Evolutionary conservation across 1,139 yeast species (phyloP), one percentile per base, ranked within the genome.

Genomic region (Candida glucosophila): DNA sequence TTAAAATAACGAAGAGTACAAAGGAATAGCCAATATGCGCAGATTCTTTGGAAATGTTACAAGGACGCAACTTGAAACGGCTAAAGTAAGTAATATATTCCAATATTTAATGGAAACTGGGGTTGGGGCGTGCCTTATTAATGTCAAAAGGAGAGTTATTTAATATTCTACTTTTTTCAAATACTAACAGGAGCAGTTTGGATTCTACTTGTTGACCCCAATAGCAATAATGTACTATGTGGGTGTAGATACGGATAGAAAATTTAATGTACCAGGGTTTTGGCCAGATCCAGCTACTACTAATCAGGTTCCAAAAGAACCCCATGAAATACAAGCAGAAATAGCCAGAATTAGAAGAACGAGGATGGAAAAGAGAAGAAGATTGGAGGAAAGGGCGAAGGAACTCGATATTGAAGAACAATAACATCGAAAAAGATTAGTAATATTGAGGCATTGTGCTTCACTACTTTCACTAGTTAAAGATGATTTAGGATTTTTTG

Each of bases 261-360:
- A 85, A 57, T 75, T 88, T 49, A 83, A 85, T 47, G 76, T 86
- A 29, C 93, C 94, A n/a, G 95, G 95, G 11, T 86, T 83, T 54
- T 85, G 95, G 95, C 97, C 97, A 2, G 96, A 86, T 52, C 96
- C 96, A 20, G 80, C 81, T 19, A 79, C 95, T 2, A 67, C 85
- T 40, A 85, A 86, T 48, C 80, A 81, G 53, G 77, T 88, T 19
- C 97, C 96, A 3, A 88, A 85, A 47, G 96, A 86, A 47, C 88
- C 88, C 6, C 83, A 80, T 42, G 96, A 88, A 47, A 83, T 86
- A 36, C 79, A 82, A 44, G 90, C 93, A 0, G 97, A 88, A 50
- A 62, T 86, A 23, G 95, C 94, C 12, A 69, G 95, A 46, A 79
- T 86, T 66, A 73, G 75, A 48, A 67, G 73, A 37, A 93, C 77